These are phyloP conservation scores for Aspergillus texensis DNA, from an alignment of 2,329 filamentous ascomycete genomes.

Conservation along the genomic window DNA sequence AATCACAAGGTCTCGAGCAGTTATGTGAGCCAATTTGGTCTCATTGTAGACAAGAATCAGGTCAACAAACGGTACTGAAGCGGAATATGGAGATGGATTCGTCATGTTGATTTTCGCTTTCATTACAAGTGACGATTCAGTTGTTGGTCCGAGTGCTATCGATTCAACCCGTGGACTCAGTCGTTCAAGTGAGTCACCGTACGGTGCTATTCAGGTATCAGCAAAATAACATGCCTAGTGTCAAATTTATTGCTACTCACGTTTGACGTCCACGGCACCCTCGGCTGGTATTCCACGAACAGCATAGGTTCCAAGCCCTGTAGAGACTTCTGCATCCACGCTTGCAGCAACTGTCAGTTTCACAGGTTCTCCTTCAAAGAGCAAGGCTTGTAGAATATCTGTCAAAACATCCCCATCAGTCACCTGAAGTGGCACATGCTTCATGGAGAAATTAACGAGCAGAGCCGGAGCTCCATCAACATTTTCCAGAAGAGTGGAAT, in stretches of 20 bases:
- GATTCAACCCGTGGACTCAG: conserved; percentile 68
- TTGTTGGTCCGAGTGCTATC: conserved; percentile 73
- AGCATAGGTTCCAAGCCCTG: conserved; percentile 77
- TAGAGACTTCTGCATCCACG: conserved; percentile 81
- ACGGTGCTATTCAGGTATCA: conserved; percentile 56
- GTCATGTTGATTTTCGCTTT: conserved; percentile 77
- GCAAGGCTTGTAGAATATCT: conserved; percentile 75
- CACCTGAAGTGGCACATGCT: conserved; percentile 79
- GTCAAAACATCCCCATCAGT: conserved; percentile 78
- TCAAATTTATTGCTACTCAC: conserved; percentile 63
- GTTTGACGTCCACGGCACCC: conserved; percentile 87
- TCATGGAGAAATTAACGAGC: conserved; percentile 73
- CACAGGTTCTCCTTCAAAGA: conserved; percentile 74
- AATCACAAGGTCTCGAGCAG: conserved; percentile 65
- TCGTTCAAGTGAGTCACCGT: conserved; percentile 55
- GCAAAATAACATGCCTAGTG: conserved; percentile 28
- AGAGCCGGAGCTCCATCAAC: conserved; percentile 64
- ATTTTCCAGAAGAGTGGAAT: conserved; percentile 70
- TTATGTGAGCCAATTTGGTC: conserved; percentile 74
- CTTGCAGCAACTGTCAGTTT: conserved; percentile 73
- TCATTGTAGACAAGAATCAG: conserved; percentile 75
- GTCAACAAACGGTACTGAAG: conserved; percentile 76
- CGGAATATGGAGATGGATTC: conserved; percentile 87
- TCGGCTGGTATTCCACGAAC: conserved; percentile 81
- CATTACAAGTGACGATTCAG: conserved; percentile 69